These are phyloP conservation scores for Saccharum officinarum DNA, from an alignment of 176 grass and related monocot species.

Conservation along the genomic window DNA sequence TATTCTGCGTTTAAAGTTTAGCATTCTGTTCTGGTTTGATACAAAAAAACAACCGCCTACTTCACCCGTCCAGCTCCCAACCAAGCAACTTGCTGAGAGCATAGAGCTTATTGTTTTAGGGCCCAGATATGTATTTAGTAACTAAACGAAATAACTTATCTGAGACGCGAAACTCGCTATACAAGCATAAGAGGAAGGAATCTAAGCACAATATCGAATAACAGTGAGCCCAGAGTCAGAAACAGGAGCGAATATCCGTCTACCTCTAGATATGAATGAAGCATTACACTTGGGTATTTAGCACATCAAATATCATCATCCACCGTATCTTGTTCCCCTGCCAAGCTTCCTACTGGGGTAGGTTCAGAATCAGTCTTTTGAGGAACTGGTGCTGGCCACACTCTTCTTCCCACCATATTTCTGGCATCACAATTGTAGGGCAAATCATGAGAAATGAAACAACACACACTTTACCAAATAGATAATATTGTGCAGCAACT, in stretches of 20 bases:
- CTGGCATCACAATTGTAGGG: slow-evolving; percentile 8
- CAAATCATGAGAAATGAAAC: background rate
- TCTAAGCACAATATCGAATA: slow-evolving; percentile 44
- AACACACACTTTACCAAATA: background rate
- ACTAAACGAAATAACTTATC: slow-evolving; percentile 6
- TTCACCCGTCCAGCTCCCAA: background rate
- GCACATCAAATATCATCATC: slow-evolving; percentile 42
- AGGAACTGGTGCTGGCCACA: slow-evolving; percentile 44
- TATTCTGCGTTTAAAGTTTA: background rate
- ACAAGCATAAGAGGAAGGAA: slow-evolving; percentile 19
- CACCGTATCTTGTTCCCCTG: slow-evolving; percentile 30
- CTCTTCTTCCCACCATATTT: slow-evolving; percentile 84
- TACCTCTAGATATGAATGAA: slow-evolving; percentile 61
- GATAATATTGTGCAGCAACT: background rate
- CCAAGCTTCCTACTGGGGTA: slow-evolving; percentile 18
- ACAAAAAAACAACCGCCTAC: background rate
- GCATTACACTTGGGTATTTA: slow-evolving; percentile 58
- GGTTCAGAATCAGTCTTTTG: slow-evolving; percentile 50
- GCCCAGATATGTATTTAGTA: background rate
- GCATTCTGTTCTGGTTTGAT: background rate
- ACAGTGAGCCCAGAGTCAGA: slow-evolving; percentile 42
- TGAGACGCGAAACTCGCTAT: slow-evolving; percentile 25
- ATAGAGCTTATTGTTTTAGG: background rate
- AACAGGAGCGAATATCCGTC: slow-evolving; percentile 45
- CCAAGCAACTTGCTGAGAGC: background rate